phyloP scores from a whole-genome alignment of 2,329 filamentous ascomycete species.

The Alternaria triticimaculans region DNA sequence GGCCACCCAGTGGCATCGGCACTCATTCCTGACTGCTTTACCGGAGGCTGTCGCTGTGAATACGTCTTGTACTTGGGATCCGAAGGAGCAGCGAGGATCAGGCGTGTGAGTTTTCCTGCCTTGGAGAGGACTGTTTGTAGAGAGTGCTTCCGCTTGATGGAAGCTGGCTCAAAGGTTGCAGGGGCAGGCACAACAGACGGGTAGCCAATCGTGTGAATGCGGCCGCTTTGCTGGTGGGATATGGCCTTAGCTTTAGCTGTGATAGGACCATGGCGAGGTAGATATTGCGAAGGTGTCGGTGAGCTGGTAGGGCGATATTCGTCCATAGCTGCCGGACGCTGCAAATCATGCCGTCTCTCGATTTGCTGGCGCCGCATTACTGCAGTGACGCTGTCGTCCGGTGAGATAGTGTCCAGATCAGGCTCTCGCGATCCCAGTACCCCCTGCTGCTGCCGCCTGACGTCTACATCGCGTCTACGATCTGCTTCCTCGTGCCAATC shows the following conservation, averaged over 20 bases:
- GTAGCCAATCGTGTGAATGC: neutral
- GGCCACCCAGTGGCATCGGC: constrained; percentile 4
- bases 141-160: neutral
- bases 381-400: neutral
- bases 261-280: neutral
- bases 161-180: neutral
- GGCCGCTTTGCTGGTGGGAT: neutral
- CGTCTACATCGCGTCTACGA: neutral
- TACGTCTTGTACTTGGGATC: constrained; percentile 15
- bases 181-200: neutral
- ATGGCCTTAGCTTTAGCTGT: neutral
- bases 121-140: constrained; percentile 1
- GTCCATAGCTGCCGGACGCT: neutral
- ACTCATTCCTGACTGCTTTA: neutral
- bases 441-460: neutral
- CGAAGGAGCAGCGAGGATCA: constrained; percentile 19
- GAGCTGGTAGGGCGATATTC: neutral
- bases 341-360: neutral
- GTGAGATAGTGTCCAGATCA: neutral
- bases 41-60: constrained; percentile 7
- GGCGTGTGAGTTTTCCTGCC: constrained; percentile 16
- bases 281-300: neutral
- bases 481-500: neutral
- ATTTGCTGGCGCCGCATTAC: neutral
- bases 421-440: neutral